Percentiles rank a stretch among this genome's conserved stretches.
Evolutionary conservation across 495 filamentous ascomycete genomes (phyloP).

Genomic region (Annulohypoxylon bovei): DNA sequence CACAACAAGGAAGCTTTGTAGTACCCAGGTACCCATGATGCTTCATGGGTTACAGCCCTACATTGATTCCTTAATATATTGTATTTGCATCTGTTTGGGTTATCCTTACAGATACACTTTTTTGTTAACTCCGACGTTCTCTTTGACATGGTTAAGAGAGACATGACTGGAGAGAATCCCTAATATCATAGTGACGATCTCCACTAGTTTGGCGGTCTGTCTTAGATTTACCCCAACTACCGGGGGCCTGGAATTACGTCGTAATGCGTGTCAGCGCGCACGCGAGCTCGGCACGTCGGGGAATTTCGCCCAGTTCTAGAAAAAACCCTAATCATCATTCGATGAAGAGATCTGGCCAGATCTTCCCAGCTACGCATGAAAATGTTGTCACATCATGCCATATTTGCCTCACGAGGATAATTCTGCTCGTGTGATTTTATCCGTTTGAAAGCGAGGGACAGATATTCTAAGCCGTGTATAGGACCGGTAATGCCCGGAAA

Average conservation of each 20-base stretch:
- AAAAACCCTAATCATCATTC: slow-evolving; percentile 27
- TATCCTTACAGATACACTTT: background rate
- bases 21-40: background rate
- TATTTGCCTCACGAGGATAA: slow-evolving; percentile 15
- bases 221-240: slow-evolving; percentile 26
- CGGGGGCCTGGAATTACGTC: slow-evolving; percentile 13
- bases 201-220: slow-evolving; percentile 2
- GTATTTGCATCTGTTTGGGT: no score
- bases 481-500: slow-evolving; percentile 27
- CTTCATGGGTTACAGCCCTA: background rate
- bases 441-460: background rate
- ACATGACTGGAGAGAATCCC: background rate
- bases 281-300: slow-evolving; percentile 22
- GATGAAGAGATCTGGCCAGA: slow-evolving; percentile 30
- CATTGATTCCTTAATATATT: background rate
- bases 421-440: slow-evolving; percentile 18
- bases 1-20: slow-evolving; percentile 1
- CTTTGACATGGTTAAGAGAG: slow-evolving; percentile 7
- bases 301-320: slow-evolving; percentile 30
- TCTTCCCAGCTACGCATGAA: slow-evolving; percentile 33
- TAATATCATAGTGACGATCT: background rate
- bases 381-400: slow-evolving; percentile 40
- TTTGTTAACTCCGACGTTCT: slow-evolving; percentile 5
- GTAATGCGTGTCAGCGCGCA: slow-evolving; percentile 18
- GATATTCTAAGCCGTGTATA: background rate